phyloP scores from a whole-genome alignment of 2,329 filamentous ascomycete genomes.

The Botrytis elliptica region DNA sequence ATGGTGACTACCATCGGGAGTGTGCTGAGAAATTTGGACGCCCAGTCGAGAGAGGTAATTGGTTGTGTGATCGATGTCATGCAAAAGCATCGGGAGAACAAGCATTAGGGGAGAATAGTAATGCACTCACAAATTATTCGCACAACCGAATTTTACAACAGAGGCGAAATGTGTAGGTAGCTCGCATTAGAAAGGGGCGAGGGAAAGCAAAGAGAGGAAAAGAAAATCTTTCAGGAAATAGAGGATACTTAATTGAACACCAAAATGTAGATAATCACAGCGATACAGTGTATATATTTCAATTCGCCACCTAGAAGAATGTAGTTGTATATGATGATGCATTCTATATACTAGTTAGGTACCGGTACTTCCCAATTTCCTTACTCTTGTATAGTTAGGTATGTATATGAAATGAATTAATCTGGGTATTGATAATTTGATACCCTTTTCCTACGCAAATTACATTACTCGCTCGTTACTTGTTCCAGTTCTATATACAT shows the following conservation, averaged over 20 bases:
- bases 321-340: neutral
- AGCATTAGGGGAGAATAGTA: neutral
- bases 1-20: neutral
- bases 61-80: slow-evolving; percentile 7
- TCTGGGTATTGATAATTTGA: neutral
- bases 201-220: neutral
- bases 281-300: neutral
- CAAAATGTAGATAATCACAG: neutral
- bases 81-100: neutral
- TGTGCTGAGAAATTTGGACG: slow-evolving; percentile 1
- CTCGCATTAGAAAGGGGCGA: neutral
- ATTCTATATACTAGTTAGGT: neutral
- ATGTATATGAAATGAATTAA: neutral
- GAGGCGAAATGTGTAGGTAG: neutral
- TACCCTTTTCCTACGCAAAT: neutral
- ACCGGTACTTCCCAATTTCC: neutral
- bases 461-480: neutral
- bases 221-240: neutral
- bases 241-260: neutral
- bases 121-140: neutral
- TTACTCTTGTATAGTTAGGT: too few species aligned
- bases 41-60: neutral
- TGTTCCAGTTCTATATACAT: neutral
- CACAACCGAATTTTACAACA: neutral
- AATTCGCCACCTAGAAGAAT: neutral